Percentiles rank a stretch among this genome's conserved stretches.
Evolutionary conservation across 2,329 filamentous ascomycete genomes (phyloP).

Genomic region (Colletotrichum liaoningense): DNA sequence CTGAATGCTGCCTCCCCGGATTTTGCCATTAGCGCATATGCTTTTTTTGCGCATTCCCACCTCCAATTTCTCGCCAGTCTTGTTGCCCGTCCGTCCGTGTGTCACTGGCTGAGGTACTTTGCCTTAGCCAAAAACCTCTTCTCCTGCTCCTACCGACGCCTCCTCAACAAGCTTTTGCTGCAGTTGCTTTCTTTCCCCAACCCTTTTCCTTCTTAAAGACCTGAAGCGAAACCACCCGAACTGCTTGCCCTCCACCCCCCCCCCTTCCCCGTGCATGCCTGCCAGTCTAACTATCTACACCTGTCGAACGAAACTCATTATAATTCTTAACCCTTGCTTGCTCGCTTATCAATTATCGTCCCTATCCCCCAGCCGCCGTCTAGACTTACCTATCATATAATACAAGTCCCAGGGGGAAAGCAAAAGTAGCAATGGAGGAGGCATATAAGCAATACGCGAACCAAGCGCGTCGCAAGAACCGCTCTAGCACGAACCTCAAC

Average conservation of each 20-base stretch:
- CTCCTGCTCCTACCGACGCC: neutral
- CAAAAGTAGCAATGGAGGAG: constrained; percentile 62
- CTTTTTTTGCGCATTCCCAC: constrained; percentile 12
- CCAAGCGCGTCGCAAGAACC: constrained; percentile 67
- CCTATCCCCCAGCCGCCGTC: neutral
- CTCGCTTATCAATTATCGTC: neutral
- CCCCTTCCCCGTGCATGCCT: neutral
- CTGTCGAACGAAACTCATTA: constrained; percentile 8
- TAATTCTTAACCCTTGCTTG: neutral
- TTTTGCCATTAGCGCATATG: constrained; percentile 35
- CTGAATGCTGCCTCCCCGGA: constrained; percentile 21
- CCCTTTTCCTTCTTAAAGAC: constrained; percentile 27
- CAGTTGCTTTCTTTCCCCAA: constrained; percentile 14
- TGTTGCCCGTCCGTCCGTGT: neutral
- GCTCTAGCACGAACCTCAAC: constrained; percentile 68
- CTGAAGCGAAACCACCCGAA: constrained; percentile 33
- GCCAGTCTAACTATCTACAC: neutral
- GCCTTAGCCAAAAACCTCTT: neutral
- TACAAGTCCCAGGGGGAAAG: neutral
- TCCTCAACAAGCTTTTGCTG: constrained; percentile 34
- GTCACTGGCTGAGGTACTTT: neutral
- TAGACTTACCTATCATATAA: neutral
- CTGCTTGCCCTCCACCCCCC: constrained; percentile 2
- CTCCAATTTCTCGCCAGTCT: neutral
- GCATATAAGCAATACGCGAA: constrained; percentile 71